phyloP scores from a whole-genome alignment of 257 asterid species.

The Solanum tarijense region DNA sequence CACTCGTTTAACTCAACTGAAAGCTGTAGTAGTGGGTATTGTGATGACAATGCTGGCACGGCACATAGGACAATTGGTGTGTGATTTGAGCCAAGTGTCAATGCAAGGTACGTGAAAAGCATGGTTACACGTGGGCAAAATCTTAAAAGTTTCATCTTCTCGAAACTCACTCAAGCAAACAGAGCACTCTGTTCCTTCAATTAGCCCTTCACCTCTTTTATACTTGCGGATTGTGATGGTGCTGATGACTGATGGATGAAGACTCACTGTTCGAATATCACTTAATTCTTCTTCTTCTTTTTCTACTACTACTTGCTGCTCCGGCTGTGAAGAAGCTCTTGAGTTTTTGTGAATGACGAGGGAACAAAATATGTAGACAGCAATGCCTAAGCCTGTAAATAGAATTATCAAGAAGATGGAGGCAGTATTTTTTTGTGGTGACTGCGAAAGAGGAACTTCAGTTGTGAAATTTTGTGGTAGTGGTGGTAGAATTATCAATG shows the following conservation, averaged over 20 bases:
- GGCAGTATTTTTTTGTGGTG: background rate
- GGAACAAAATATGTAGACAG: constrained; percentile 24
- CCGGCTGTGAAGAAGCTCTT: background rate
- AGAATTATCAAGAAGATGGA: constrained; percentile 24
- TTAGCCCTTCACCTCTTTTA: constrained; percentile 47
- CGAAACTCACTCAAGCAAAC: constrained; percentile 68
- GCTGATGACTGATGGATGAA: constrained; percentile 48
- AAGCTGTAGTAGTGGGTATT: background rate
- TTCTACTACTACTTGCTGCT: background rate
- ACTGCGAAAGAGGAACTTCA: background rate
- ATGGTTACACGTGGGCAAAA: constrained; percentile 70
- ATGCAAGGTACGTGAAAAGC: constrained; percentile 75
- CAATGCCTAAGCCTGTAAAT: constrained; percentile 25
- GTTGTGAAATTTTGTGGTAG: constrained; percentile 4
- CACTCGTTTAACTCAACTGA: background rate
- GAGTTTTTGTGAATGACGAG: constrained; percentile 25
- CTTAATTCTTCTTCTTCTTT: constrained; percentile 4
- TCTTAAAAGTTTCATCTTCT: constrained; percentile 48
- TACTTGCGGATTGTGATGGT: constrained; percentile 44
- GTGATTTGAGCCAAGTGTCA: constrained; percentile 74
- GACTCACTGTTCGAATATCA: constrained; percentile 51
- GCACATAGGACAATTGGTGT: constrained; percentile 77
- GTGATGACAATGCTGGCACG: constrained; percentile 26
- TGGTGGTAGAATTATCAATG: background rate
- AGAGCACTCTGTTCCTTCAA: constrained; percentile 66